phyloP scores from a whole-genome alignment of 371 early-diverging fungal species.

The Apophysomyces sp. region DNA sequence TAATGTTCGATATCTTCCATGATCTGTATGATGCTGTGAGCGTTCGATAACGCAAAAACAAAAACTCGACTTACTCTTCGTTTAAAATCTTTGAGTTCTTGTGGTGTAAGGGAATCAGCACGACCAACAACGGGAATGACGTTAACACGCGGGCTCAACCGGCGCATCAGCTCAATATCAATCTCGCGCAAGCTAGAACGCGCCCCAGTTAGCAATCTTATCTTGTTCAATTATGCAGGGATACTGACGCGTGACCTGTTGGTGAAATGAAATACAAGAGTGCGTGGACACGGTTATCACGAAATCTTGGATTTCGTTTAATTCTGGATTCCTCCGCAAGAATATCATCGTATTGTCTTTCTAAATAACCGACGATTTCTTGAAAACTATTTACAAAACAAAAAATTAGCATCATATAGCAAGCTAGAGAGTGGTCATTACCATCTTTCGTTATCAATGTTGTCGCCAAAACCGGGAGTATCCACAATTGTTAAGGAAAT shows the following conservation, averaged over 20 bases:
- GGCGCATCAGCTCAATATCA: conserved; percentile 96
- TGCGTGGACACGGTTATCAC: conserved; percentile 97
- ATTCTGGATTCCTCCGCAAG: conserved; percentile 92
- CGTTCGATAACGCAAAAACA: background rate
- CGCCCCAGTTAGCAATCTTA: background rate
- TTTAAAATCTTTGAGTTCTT: conserved; percentile 80
- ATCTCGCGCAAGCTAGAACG: conserved; percentile 83
- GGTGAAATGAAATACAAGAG: conserved; percentile 97
- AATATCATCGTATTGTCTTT: conserved; percentile 94
- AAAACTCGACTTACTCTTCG: conserved; percentile 58
- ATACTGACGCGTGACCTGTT: conserved; percentile 86
- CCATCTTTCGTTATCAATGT: conserved; percentile 80
- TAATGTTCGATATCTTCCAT: conserved; percentile 94
- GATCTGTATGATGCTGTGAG: conserved; percentile 38
- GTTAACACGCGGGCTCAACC: conserved; percentile 90
- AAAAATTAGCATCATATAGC: background rate
- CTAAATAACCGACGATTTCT: conserved; percentile 91
- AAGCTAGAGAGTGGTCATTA: conserved; percentile 16
- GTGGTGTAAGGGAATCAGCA: conserved; percentile 75
- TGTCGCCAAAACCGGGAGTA: conserved; percentile 97
- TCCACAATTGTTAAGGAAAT: conserved; percentile 86
- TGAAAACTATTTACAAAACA: conserved; percentile 53
- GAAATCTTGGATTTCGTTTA: conserved; percentile 95
- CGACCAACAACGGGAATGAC: conserved; percentile 92
- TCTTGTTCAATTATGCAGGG: background rate